Conservation (phyloP, 2,329 filamentous ascomycete species). For the Emergomyces orientalis region DNA sequence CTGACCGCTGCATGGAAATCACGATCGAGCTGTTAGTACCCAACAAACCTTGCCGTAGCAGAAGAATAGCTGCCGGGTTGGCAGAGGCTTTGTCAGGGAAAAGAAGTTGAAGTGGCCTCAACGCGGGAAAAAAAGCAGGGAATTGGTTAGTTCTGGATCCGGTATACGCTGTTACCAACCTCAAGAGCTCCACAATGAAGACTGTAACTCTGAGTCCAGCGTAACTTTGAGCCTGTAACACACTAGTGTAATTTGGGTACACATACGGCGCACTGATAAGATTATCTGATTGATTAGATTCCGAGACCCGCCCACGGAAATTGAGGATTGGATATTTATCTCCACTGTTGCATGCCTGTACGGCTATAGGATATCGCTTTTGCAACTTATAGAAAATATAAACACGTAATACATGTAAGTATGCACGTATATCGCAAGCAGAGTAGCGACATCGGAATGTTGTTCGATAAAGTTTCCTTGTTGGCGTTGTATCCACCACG, state of each 20-base stretch:
- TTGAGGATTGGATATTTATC: neutral
- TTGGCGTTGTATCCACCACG: neutral
- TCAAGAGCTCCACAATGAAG: neutral
- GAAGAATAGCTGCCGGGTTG: neutral
- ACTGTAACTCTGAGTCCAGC: neutral
- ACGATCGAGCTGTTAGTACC: neutral
- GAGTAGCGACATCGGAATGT: conserved; percentile 3
- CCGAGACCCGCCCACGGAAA: neutral
- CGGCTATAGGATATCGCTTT: neutral
- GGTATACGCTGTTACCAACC: neutral
- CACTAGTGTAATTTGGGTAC: neutral
- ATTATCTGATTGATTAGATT: conserved; percentile 12
- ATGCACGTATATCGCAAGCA: neutral
- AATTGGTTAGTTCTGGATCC: neutral
- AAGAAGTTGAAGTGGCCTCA: neutral
- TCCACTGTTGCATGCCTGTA: neutral
- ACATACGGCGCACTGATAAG: conserved; percentile 4
- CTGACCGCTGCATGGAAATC: neutral
- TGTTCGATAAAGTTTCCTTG: neutral
- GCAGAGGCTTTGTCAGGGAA: neutral
- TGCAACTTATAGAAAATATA: neutral
- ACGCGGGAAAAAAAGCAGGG: neutral
- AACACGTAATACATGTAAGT: neutral
- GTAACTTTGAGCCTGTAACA: neutral
- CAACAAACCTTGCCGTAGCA: neutral